Base-by-base conservation (phyloP, 2,329 filamentous ascomycete species). In the Apiospora hydei region DNA sequence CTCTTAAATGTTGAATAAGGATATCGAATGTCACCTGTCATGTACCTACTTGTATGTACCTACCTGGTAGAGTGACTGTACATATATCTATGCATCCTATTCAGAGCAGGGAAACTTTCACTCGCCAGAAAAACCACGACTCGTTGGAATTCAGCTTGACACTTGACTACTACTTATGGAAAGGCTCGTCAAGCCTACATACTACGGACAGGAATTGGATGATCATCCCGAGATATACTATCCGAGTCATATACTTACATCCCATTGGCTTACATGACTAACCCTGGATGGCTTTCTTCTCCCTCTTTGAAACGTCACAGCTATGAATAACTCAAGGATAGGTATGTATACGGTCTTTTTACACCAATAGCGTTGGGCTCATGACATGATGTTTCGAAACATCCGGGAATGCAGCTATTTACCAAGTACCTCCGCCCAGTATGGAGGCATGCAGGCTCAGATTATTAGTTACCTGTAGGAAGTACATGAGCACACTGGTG, bases 211-310 rank as follows among this genome's bases (percentile, higher is more conserved):
- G 18, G 53, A 21, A 61, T 61, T 24, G 34, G 57, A 41, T n/a
- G 57, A 38, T 41, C 57, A 64, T 41, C 57, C 21, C 34, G 30
- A 64, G 11, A 24, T 64, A 64, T 64, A 41, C 21, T 41, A 14
- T 41, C 34, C 34, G 57, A 64, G 57, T 64, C 57, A 41, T 41
- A 18, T 3, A n/a, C 34, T 41, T n/a, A 41, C 18, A 41, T 41
- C 34, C 21, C 57, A 61, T 64, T 64, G 57, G 34, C 34, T 41
- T 64, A 64, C 57, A 64, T 64, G 57, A 64, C 57, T 14, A 34
- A 41, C 11, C 3, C 34, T 13, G 10, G 57, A 13, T 18, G 41
- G 34, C 57, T 41, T 21, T 41, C 30, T 64, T 64, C 14, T 4
- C 21, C 57, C 10, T 8, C 4, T 64, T n/a, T 41, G 57, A 64